Percentiles rank a stretch among this genome's conserved stretches.
Conservation (phyloP, 2,329 filamentous ascomycete species). For the Monosporascus sp. region DNA sequence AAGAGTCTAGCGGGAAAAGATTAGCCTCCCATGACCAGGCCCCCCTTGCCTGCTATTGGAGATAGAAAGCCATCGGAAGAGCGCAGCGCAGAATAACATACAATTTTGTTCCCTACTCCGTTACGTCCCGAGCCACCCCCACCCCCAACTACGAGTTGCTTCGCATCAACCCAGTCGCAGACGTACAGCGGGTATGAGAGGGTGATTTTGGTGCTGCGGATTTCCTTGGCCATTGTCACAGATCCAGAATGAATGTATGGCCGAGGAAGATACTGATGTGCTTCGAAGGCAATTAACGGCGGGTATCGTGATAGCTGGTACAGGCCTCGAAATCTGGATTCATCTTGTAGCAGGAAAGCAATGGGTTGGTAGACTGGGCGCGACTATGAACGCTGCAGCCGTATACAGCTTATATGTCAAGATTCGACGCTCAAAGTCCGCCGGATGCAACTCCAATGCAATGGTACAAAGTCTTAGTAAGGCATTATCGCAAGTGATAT, state of each 20-base stretch:
- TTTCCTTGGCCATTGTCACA: slow-evolving; percentile 22
- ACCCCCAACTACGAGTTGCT: slow-evolving; percentile 74
- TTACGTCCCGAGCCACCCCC: slow-evolving; percentile 78
- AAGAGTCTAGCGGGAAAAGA: slow-evolving; percentile 48
- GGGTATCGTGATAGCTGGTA: neutral
- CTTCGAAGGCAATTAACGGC: neutral
- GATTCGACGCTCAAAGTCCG: too few species aligned
- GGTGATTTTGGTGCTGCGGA: slow-evolving; percentile 54
- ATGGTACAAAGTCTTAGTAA: too few species aligned
- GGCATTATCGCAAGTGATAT: too few species aligned
- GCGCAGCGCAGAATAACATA: slow-evolving; percentile 33
- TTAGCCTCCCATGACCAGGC: slow-evolving; percentile 1
- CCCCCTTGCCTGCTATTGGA: too few species aligned
- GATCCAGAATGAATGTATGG: neutral
- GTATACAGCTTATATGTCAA: too few species aligned
- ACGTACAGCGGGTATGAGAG: slow-evolving; percentile 81
- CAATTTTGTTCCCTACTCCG: slow-evolving; percentile 83
- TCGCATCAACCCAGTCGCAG: slow-evolving; percentile 72
- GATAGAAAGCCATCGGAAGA: too few species aligned
- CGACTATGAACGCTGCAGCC: too few species aligned
- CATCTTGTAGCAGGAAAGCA: neutral
- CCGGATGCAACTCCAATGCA: too few species aligned
- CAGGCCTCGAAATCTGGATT: neutral
- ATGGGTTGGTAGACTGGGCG: neutral
- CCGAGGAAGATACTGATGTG: neutral